Evolutionary conservation across 805 yeast species (phyloP), one percentile per base, ranked within the genome.

Genomic region (Wickerhamiella parazyma): DNA sequence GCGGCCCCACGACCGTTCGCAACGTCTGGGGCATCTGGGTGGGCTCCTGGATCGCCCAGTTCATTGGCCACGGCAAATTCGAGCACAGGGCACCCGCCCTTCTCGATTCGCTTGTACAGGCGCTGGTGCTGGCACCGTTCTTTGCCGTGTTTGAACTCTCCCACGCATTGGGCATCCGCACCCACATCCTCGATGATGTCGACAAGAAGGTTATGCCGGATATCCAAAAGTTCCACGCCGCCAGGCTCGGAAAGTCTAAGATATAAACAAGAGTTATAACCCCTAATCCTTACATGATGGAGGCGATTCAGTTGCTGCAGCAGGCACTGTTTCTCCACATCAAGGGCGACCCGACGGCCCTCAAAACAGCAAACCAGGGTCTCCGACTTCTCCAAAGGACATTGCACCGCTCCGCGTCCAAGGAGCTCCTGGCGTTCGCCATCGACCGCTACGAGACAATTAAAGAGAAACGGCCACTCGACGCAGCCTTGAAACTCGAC

Each of bases 21-120:
- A 49, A 44, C 10, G 66, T 75, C 0, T 45, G 64, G n/a, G 51
- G 44, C 1, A 51, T 73, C 14, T 81, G 80, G 57, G 57, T 70
- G 0, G 29, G 64, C 1, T 65, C 81, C 8, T 89, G 98, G 97
- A 54, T 76, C 12, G 76, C 75, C 6, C 97, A 91, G 55, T 86
- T 89, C 59, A 67, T 79, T 40, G 95, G 96, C 3, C 97, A 91
- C 57, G 89, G 81, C 1, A 67, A 72, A 9, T 82, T 76, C 55
- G 98, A 89, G 57, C 70, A 69, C 47, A 68, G 84, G 34, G 81
- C 86, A 0, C 98, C 98, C 0, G 95, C 97, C 0, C 61, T 89
- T 42, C 59, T 84, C 33, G 95, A 87, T 54, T 87, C 79, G 56
- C 64, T 85, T 36, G 63, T 78, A 4, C 96, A 86, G 56, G 91